Evolutionary conservation across 441 rosid species (phyloP).

Genomic region (Daphne laureola): DNA sequence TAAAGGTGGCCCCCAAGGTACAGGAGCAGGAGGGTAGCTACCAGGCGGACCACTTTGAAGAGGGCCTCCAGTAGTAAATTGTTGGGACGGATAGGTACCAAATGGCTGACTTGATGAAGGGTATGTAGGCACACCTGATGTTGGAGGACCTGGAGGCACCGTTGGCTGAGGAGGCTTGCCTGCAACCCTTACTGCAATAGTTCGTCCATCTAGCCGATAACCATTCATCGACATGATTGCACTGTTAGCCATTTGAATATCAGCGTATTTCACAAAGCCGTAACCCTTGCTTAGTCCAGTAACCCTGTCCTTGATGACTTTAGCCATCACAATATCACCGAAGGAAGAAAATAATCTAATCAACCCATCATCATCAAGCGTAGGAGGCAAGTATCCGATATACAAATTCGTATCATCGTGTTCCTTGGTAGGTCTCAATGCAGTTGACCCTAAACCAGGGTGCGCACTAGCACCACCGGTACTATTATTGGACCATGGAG

Average conservation of each 20-base stretch:
- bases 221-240: constrained; percentile 88
- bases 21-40: constrained; percentile 50
- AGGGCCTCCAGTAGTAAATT: constrained; percentile 65
- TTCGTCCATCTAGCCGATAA: constrained; percentile 63
- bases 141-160: constrained; percentile 68
- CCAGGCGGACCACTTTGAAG: constrained; percentile 48
- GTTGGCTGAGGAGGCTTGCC: constrained; percentile 84
- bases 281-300: constrained; percentile 83
- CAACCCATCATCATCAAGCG: constrained; percentile 78
- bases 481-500: constrained; percentile 76
- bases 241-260: constrained; percentile 76
- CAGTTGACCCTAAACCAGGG: constrained; percentile 64
- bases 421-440: constrained; percentile 57
- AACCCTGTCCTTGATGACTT: constrained; percentile 79
- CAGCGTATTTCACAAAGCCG: constrained; percentile 89
- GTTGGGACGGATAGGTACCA: constrained; percentile 79
- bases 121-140: constrained; percentile 45
- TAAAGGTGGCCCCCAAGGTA: constrained; percentile 86
- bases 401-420: constrained; percentile 85
- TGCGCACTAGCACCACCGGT: constrained; percentile 51
- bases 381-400: constrained; percentile 86
- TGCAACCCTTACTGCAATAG: constrained; percentile 92
- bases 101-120: constrained; percentile 54
- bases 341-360: constrained; percentile 69
- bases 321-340: constrained; percentile 95